These are phyloP conservation scores for Trypanosoma boissoni DNA, from an alignment of 208 protist genomes.

Conservation along the genomic window DNA sequence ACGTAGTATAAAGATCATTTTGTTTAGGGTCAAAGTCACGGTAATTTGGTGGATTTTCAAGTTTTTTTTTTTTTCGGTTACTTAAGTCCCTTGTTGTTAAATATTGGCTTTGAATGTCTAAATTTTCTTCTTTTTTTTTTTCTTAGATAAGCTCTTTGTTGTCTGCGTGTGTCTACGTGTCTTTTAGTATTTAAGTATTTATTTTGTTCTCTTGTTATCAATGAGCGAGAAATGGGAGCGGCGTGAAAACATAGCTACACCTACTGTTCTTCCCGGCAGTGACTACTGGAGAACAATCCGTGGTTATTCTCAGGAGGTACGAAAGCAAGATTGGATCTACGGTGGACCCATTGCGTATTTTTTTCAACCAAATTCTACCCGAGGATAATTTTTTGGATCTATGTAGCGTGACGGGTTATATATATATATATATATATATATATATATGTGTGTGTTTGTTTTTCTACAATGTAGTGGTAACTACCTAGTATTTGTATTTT, in stretches of 20 bases:
- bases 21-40: no score
- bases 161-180: no score
- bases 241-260: neutral
- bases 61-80: no score
- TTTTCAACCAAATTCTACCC: conserved; percentile 9
- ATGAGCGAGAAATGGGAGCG: neutral
- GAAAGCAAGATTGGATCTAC: conserved; percentile 36
- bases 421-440: neutral
- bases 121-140: no score
- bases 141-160: no score
- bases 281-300: conserved; percentile 24
- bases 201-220: neutral
- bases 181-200: no score
- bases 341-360: conserved; percentile 34
- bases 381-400: conserved; percentile 3
- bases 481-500: conserved; percentile 7
- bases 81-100: no score
- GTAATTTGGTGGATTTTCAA: no score
- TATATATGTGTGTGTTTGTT: neutral
- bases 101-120: no score
- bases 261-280: conserved; percentile 10
- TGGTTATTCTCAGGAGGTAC: conserved; percentile 26
- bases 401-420: no score
- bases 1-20: no score
- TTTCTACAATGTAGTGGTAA: conserved; percentile 4